phyloP scores from a whole-genome alignment of 2,329 filamentous ascomycete species.

The Fusarium burgessii region DNA sequence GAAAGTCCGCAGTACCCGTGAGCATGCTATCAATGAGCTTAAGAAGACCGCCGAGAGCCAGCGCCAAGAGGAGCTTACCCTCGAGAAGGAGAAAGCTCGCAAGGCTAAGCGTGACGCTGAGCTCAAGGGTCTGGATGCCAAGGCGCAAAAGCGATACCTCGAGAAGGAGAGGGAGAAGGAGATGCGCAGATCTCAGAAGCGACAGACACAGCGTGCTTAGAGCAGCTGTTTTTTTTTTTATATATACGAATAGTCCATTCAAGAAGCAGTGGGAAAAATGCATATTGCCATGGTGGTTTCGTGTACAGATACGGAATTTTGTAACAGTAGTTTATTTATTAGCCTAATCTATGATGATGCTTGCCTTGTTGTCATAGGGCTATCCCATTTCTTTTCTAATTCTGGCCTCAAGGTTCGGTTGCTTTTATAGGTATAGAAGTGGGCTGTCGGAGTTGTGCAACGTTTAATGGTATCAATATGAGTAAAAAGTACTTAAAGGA shows the following conservation, averaged over 20 bases:
- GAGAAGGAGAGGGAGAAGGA: conserved; percentile 85
- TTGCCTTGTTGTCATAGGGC: neutral
- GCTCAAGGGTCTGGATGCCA: conserved; percentile 80
- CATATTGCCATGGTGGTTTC: conserved; percentile 22
- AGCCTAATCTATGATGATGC: conserved; percentile 33
- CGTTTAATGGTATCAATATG: neutral
- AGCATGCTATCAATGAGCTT: conserved; percentile 83
- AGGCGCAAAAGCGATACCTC: conserved; percentile 87
- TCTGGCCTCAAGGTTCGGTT: neutral
- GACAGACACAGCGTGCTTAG: conserved; percentile 65
- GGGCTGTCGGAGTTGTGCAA: neutral
- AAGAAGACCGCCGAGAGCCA: conserved; percentile 82
- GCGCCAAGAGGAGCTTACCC: conserved; percentile 81
- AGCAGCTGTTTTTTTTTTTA: neutral
- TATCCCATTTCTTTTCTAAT: neutral
- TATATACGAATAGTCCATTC: neutral
- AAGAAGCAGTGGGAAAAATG: conserved; percentile 1
- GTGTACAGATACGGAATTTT: conserved; percentile 28
- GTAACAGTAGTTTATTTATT: conserved; percentile 36
- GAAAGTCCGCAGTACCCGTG: conserved; percentile 84
- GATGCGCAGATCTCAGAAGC: conserved; percentile 66
- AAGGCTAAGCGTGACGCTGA: conserved; percentile 92
- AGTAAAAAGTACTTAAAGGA: neutral
- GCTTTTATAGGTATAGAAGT: neutral
- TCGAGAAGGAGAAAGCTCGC: conserved; percentile 79